These are phyloP conservation scores for Coccomyxa subellipsoidea DNA, from an alignment of 163 green algal genomes.

Conservation along the genomic window DNA sequence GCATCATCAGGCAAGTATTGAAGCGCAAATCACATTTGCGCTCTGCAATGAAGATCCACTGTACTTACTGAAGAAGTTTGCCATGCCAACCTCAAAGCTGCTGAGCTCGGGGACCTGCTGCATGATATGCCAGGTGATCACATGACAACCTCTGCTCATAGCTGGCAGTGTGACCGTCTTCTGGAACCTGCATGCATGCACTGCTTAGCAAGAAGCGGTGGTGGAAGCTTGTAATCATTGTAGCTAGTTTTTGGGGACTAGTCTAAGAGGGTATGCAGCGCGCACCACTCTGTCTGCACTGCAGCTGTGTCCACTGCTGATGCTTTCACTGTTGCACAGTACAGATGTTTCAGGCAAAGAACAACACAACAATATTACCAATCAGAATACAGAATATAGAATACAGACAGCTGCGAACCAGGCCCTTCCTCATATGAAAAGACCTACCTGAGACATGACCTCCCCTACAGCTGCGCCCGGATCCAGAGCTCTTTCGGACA, in stretches of 20 bases:
- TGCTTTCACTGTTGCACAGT: constrained; percentile 1
- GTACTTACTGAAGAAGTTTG: constrained; percentile 63
- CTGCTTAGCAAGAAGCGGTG: not conserved
- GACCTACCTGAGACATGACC: no score
- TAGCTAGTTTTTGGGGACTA: not conserved
- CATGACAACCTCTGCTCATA: constrained; percentile 67
- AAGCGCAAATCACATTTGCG: no score
- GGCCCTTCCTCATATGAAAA: no score
- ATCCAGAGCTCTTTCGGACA: no score
- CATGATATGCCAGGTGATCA: constrained; percentile 71
- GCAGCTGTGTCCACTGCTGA: constrained; percentile 3
- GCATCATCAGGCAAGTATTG: no score
- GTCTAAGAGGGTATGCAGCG: not conserved
- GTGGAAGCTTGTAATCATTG: not conserved
- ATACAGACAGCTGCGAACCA: no score
- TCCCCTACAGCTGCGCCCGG: no score
- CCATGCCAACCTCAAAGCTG: constrained; percentile 59
- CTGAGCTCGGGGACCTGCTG: constrained; percentile 62
- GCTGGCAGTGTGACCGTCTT: constrained; percentile 51
- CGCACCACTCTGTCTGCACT: not conserved
- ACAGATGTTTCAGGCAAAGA: not conserved
- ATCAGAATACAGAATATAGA: no score
- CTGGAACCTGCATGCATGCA: constrained; percentile 38
- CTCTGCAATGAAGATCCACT: constrained; percentile 9
- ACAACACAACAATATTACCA: not conserved